These are phyloP conservation scores for Aureobasidium sp. DNA, from an alignment of 2,329 filamentous ascomycete species.

Conservation along the genomic window DNA sequence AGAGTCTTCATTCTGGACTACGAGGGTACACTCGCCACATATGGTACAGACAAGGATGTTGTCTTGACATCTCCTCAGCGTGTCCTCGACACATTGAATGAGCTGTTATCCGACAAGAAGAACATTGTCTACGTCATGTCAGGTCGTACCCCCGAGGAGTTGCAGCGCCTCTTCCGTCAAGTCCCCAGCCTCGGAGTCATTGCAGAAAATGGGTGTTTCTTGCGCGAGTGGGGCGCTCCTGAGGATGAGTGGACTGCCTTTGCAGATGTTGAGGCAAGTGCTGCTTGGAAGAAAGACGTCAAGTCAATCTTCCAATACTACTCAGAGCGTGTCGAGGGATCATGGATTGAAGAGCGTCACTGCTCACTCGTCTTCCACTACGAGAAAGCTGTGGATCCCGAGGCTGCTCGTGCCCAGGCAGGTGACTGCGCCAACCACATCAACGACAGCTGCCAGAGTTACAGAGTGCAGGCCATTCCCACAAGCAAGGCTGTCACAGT, in stretches of 20 bases:
- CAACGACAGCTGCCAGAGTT: conserved; percentile 81
- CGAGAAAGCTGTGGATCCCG: conserved; percentile 68
- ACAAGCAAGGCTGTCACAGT: conserved; percentile 70
- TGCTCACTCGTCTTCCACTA: conserved; percentile 90
- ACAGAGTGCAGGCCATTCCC: conserved; percentile 75
- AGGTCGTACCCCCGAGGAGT: conserved; percentile 73
- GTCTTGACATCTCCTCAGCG: conserved; percentile 80
- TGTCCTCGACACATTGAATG: conserved; percentile 72
- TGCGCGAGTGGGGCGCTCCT: conserved; percentile 56
- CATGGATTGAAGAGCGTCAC: conserved; percentile 81
- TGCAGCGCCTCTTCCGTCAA: conserved; percentile 75
- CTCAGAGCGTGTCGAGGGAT: conserved; percentile 77
- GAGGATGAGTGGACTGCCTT: conserved; percentile 65
- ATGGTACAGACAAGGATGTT: conserved; percentile 75
- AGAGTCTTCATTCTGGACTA: conserved; percentile 88
- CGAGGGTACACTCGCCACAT: conserved; percentile 83
- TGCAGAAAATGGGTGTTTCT: conserved; percentile 88
- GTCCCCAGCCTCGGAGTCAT: conserved; percentile 81
- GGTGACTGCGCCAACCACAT: conserved; percentile 89
- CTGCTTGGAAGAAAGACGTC: conserved; percentile 75
- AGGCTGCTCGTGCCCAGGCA: conserved; percentile 67
- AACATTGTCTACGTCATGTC: conserved; percentile 96
- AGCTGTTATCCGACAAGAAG: conserved; percentile 66
- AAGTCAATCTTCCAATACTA: conserved; percentile 80
- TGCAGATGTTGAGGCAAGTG: conserved; percentile 60